phyloP scores from a whole-genome alignment of 148 eudicot species.

The Suaeda aralocaspica region DNA sequence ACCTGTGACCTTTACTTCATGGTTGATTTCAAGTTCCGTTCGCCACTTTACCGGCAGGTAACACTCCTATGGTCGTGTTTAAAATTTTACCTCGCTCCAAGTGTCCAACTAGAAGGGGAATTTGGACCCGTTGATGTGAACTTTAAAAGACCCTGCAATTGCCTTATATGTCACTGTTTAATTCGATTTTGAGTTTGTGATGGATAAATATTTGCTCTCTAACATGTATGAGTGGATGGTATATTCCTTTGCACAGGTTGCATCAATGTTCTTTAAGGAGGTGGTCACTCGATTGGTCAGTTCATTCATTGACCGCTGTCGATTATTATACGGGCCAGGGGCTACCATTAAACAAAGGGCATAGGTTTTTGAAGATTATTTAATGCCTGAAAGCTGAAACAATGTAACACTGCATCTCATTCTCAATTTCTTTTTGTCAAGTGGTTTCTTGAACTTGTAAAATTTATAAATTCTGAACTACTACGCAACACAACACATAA shows the following conservation, averaged over 20 bases:
- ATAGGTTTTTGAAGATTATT: constrained; percentile 7
- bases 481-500: too few species aligned
- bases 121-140: not conserved
- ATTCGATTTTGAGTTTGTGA: not conserved
- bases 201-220: too few species aligned
- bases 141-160: not conserved
- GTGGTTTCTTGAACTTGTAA: not conserved
- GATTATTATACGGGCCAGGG: constrained; percentile 80
- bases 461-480: too few species aligned
- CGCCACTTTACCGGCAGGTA: constrained; percentile 95
- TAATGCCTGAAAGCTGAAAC: not conserved
- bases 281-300: constrained; percentile 80
- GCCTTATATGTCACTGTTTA: not conserved
- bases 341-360: constrained; percentile 40
- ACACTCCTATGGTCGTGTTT: constrained; percentile 6
- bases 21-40: constrained; percentile 94
- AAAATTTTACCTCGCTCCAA: not conserved
- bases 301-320: constrained; percentile 83
- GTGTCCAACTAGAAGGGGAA: not conserved
- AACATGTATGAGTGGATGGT: too few species aligned
- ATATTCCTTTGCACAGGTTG: constrained; percentile 45
- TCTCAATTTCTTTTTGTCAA: too few species aligned
- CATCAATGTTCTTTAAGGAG: constrained; percentile 85
- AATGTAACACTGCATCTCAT: constrained; percentile 3
- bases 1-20: constrained; percentile 76